phyloP scores from a whole-genome alignment of 805 yeast species.

The Kurtzmaniella fragi region DNA sequence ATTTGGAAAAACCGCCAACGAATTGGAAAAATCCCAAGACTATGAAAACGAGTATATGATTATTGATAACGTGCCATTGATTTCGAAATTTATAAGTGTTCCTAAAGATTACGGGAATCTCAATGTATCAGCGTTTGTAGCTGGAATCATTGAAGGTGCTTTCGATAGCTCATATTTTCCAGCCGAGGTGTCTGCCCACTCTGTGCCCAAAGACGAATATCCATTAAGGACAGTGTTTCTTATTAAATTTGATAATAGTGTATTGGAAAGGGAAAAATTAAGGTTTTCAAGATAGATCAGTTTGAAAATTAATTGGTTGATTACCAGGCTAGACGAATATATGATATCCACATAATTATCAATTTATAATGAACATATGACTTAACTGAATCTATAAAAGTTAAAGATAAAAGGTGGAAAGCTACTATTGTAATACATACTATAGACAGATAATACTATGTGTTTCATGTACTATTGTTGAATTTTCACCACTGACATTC shows the following conservation, averaged over 20 bases:
- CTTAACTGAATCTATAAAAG: too few relatives aligned
- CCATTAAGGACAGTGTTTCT: constrained; percentile 73
- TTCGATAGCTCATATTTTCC: constrained; percentile 68
- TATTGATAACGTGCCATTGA: constrained; percentile 66
- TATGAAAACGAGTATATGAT: constrained; percentile 72
- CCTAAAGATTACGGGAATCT: constrained; percentile 76
- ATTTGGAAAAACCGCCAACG: constrained; percentile 72
- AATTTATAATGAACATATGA: too few relatives aligned
- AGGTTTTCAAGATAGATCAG: constrained; percentile 23
- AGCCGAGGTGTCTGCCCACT: constrained; percentile 79
- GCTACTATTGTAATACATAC: too few relatives aligned
- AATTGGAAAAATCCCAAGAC: constrained; percentile 67
- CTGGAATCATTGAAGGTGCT: constrained; percentile 82
- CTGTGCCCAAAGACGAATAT: constrained; percentile 52
- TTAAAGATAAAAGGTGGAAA: too few relatives aligned
- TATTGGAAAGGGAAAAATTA: constrained; percentile 49
- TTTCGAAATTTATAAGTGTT: constrained; percentile 67
- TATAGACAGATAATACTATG: too few relatives aligned
- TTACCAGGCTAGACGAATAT: too few relatives aligned
- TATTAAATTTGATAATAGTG: constrained; percentile 60
- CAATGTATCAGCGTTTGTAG: constrained; percentile 78
- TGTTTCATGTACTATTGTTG: too few relatives aligned
- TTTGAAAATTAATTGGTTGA: constrained; percentile 8
- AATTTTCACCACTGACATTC: too few relatives aligned
- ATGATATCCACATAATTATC: too few relatives aligned